phyloP scores from a whole-genome alignment of 208 protist genomes.

The Wallacemonas sp. region DNA sequence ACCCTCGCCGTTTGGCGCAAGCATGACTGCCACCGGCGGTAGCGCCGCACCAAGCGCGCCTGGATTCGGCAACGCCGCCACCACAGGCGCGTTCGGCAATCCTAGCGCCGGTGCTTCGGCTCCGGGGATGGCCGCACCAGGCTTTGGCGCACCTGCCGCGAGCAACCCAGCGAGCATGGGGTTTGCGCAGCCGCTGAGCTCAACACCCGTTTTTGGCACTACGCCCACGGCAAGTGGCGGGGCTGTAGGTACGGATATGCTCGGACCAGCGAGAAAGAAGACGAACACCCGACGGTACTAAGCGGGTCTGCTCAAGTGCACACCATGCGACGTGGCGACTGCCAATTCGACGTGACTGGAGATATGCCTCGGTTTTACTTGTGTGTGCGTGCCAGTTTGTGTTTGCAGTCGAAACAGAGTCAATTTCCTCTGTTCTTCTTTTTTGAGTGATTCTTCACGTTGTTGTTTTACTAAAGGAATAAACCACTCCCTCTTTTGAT shows the following conservation, averaged over 20 bases:
- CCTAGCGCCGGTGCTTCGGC: background rate
- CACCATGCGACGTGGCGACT: background rate
- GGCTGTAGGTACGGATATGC: background rate
- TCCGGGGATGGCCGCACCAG: background rate
- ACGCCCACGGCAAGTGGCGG: background rate
- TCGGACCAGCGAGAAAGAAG: background rate
- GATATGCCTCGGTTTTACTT: no score
- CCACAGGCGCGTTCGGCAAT: background rate
- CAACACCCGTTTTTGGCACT: background rate
- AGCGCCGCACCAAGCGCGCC: background rate
- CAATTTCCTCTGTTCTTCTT: no score
- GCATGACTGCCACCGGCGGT: background rate
- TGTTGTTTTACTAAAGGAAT: no score
- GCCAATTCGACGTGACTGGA: no score
- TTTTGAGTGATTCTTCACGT: no score
- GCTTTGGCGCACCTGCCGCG: background rate
- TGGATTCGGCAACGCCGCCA: background rate
- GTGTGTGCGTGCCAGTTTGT: no score
- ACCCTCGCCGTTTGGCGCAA: background rate
- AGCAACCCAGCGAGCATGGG: background rate
- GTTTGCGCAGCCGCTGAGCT: constrained; percentile 19
- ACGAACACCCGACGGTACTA: background rate
- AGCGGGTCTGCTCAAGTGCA: background rate
- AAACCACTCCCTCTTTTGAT: no score
- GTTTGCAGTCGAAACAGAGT: no score